Conservation (phyloP, 495 filamentous ascomycete species). For the Penicillium salamii region DNA sequence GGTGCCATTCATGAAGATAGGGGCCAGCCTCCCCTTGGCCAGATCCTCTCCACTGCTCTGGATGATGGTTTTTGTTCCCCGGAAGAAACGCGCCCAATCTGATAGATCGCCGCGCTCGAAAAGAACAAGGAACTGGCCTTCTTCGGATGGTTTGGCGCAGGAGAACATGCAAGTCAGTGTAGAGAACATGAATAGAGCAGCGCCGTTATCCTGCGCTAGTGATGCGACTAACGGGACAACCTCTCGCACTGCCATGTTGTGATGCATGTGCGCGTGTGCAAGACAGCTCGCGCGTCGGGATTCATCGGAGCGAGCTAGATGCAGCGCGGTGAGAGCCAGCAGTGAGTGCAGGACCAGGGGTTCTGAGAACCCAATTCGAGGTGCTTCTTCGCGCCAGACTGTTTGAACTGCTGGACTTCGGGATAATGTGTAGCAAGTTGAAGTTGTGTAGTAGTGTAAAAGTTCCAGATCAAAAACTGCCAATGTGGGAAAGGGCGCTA, state of each 20-base stretch:
- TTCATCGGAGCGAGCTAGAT: slow-evolving; percentile 29
- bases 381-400: slow-evolving; percentile 30
- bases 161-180: slow-evolving; percentile 26
- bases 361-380: slow-evolving; percentile 29
- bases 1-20: slow-evolving; percentile 9
- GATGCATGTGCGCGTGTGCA: slow-evolving; percentile 29
- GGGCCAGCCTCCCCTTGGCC: slow-evolving; percentile 4
- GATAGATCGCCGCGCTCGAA: slow-evolving; percentile 35
- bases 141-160: slow-evolving; percentile 15
- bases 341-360: slow-evolving; percentile 32
- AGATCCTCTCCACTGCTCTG: slow-evolving; percentile 12
- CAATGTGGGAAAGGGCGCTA: not conserved
- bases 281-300: slow-evolving; percentile 15
- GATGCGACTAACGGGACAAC: slow-evolving; percentile 22
- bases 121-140: slow-evolving; percentile 29
- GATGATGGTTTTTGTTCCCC: slow-evolving; percentile 37
- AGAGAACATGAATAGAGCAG: slow-evolving; percentile 38
- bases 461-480: slow-evolving; percentile 29
- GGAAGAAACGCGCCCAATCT: slow-evolving; percentile 39
- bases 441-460: slow-evolving; percentile 36
- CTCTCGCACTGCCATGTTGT: slow-evolving; percentile 27
- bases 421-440: slow-evolving; percentile 36
- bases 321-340: slow-evolving; percentile 35
- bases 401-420: slow-evolving; percentile 24
- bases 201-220: slow-evolving; percentile 26